phyloP scores from a whole-genome alignment of 257 asterid species.

The Ophiorrhiza pumila region DNA sequence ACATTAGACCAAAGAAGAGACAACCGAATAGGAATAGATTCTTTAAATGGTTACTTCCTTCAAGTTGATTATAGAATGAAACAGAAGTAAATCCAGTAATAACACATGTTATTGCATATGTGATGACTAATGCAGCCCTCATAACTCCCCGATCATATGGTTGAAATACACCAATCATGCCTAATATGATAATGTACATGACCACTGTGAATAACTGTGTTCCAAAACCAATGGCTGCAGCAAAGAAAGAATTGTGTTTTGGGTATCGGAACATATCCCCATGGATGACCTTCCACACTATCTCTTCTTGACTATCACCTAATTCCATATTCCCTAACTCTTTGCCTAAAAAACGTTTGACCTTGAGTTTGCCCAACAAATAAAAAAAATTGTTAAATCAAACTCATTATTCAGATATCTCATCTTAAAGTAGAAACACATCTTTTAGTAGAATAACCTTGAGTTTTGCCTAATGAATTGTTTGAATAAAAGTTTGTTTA shows the following conservation, averaged over 20 bases:
- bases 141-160: constrained; percentile 10
- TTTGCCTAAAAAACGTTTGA: too few species aligned
- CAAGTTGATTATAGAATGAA: constrained; percentile 22
- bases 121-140: constrained; percentile 8
- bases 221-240: not conserved
- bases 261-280: constrained; percentile 1
- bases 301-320: not conserved
- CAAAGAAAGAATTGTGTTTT: not conserved
- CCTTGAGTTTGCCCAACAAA: too few species aligned
- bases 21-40: constrained; percentile 18
- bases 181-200: not conserved
- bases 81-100: constrained; percentile 23
- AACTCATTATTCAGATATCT: too few species aligned
- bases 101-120: constrained; percentile 18
- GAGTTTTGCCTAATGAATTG: too few species aligned
- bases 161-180: not conserved
- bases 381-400: too few species aligned
- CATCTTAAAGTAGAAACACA: too few species aligned
- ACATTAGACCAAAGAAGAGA: constrained; percentile 22
- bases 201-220: not conserved
- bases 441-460: too few species aligned
- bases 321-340: too few species aligned
- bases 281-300: not conserved
- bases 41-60: constrained; percentile 24
- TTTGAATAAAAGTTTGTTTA: too few species aligned